Conservation (phyloP, 1,284 basidiomycete genomes). For the Ceratobasidium sp. region DNA sequence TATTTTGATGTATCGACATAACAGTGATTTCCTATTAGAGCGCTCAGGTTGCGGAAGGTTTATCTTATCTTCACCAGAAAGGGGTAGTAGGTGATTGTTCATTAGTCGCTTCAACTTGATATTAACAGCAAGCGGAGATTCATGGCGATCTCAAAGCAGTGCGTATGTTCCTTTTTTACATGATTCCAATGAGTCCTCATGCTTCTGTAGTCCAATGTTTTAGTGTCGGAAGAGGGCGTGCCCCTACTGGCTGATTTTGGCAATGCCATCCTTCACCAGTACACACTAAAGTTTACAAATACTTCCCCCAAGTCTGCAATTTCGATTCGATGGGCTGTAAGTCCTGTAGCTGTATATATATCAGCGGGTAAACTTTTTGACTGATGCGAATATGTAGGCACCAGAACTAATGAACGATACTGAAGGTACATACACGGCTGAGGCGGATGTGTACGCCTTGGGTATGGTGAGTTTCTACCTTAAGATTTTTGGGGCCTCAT, state of each 20-base stretch:
- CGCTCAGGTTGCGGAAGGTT: background rate
- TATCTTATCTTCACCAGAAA: background rate
- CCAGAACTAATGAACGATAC: background rate
- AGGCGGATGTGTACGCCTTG: constrained; percentile 17
- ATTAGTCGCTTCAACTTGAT: background rate
- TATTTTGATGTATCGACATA: too few relatives aligned
- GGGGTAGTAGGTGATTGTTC: background rate
- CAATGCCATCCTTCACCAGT: background rate
- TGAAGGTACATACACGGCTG: background rate
- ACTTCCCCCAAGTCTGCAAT: background rate
- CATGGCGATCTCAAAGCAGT: constrained; percentile 2
- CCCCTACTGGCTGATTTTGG: constrained; percentile 19
- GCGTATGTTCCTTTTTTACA: background rate
- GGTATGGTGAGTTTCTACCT: constrained; percentile 15
- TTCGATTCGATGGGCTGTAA: background rate
- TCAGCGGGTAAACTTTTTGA: too few relatives aligned
- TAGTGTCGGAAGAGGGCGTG: background rate
- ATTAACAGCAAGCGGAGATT: background rate
- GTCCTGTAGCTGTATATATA: background rate
- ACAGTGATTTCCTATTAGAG: background rate
- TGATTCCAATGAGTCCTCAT: too few relatives aligned
- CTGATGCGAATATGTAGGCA: background rate
- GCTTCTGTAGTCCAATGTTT: background rate
- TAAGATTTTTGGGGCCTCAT: too few relatives aligned
- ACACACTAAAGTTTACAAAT: background rate